Evolutionary conservation across 768 basidiomycete species (phyloP).

Genomic region (Boletus edulis): DNA sequence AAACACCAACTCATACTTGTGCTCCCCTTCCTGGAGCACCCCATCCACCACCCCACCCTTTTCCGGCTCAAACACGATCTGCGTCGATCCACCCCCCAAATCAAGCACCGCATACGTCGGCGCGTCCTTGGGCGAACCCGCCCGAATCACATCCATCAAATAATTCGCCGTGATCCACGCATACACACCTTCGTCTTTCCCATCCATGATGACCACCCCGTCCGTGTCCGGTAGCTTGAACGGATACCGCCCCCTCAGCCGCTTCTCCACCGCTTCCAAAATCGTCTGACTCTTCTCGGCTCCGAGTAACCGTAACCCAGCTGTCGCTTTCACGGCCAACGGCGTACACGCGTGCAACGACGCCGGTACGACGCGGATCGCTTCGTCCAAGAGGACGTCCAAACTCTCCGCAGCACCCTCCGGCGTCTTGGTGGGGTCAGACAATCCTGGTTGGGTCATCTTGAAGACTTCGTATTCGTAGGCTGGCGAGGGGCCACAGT

Average conservation of each 20-base stretch:
- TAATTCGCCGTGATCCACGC: conserved; percentile 99
- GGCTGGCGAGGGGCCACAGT: conserved; percentile 69
- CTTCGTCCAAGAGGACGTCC: conserved; percentile 77
- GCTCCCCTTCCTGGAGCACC: conserved; percentile 74
- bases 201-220: conserved; percentile 90
- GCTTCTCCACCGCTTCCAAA: conserved; percentile 63
- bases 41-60: conserved; percentile 43
- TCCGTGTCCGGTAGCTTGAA: conserved; percentile 63
- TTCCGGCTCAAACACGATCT: conserved; percentile 92
- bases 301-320: conserved; percentile 77
- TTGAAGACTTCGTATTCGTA: conserved; percentile 96
- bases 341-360: conserved; percentile 68
- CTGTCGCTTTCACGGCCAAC: conserved; percentile 90
- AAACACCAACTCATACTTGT: conserved; percentile 83
- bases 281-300: conserved; percentile 63
- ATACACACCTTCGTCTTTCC: conserved; percentile 95
- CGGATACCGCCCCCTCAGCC: conserved; percentile 59
- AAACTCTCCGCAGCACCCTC: conserved; percentile 74
- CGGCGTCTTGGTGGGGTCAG: conserved; percentile 56
- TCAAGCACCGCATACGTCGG: conserved; percentile 88
- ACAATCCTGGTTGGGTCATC: conserved; percentile 78
- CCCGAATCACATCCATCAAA: conserved; percentile 70
- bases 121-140: conserved; percentile 42
- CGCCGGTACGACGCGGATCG: conserved; percentile 72
- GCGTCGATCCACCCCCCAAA: conserved; percentile 94